phyloP scores from a whole-genome alignment of 2,329 filamentous ascomycete genomes.

The Colletotrichum neosansevieriae region DNA sequence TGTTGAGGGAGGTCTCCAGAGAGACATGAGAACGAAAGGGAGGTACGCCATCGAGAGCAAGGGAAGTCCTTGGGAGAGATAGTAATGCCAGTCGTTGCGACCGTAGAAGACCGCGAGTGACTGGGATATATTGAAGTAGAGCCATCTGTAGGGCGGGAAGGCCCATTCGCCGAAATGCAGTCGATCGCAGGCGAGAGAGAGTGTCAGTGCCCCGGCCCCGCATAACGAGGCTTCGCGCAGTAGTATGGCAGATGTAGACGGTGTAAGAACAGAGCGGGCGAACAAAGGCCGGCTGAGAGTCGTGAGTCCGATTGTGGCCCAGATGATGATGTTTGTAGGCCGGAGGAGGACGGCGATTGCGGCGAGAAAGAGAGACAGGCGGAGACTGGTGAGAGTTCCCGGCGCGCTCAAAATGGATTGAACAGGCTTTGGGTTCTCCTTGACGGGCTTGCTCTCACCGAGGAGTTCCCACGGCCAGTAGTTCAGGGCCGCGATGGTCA shows the following conservation, averaged over 20 bases:
- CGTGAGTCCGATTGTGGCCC: constrained; percentile 71
- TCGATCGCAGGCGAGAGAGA: constrained; percentile 78
- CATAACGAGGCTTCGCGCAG: constrained; percentile 74
- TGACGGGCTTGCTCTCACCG: constrained; percentile 52
- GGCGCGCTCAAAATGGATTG: constrained; percentile 45
- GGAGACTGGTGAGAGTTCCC: constrained; percentile 50
- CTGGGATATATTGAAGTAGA: constrained; percentile 91
- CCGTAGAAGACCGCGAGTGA: constrained; percentile 94
- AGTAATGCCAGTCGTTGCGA: constrained; percentile 91
- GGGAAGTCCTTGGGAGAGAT: constrained; percentile 88
- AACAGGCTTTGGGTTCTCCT: constrained; percentile 54
- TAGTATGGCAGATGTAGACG: constrained; percentile 63
- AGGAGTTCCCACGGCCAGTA: constrained; percentile 89
- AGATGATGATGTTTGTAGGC: constrained; percentile 90
- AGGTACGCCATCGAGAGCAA: constrained; percentile 86
- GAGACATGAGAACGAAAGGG: constrained; percentile 77
- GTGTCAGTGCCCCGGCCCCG: constrained; percentile 68
- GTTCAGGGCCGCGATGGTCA: constrained; percentile 83
- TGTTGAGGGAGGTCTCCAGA: constrained; percentile 64
- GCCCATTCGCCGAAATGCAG: constrained; percentile 88
- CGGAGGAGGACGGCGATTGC: constrained; percentile 86
- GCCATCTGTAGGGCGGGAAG: constrained; percentile 87
- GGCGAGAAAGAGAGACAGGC: constrained; percentile 78
- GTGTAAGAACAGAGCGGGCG: constrained; percentile 55
- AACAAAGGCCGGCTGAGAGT: constrained; percentile 58